Evolutionary conservation across 164 flowering plant genomes (phyloP).

Genomic region (Protea cynaroides): DNA sequence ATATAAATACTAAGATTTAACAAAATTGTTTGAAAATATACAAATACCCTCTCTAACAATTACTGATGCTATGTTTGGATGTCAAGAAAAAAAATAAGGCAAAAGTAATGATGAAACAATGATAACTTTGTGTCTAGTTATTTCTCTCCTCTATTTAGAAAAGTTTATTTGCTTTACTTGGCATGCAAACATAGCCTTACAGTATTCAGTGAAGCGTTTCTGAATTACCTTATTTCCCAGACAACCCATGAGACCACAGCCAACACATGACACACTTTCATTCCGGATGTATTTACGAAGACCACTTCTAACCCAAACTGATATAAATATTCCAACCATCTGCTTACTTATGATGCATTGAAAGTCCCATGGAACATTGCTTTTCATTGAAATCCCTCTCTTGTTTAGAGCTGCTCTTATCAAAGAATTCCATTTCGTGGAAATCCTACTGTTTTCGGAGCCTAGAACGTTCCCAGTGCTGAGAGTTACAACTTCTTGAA

Average conservation of each 20-base stretch:
- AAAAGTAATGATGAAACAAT: too few species aligned
- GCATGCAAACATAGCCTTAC: too few species aligned
- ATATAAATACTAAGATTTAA: not conserved
- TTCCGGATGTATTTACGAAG: slow-evolving; percentile 36
- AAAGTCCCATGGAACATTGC: slow-evolving; percentile 24
- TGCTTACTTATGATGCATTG: slow-evolving; percentile 58
- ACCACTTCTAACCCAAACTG: slow-evolving; percentile 57
- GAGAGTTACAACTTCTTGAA: slow-evolving; percentile 76
- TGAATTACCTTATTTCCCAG: slow-evolving; percentile 67
- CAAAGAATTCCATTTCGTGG: slow-evolving; percentile 59
- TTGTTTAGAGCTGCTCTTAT: slow-evolving; percentile 60
- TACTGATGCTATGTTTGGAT: too few species aligned
- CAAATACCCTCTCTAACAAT: too few species aligned
- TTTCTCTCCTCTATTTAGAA: too few species aligned
- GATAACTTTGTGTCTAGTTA: too few species aligned
- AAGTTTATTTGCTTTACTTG: too few species aligned
- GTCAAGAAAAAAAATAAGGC: too few species aligned
- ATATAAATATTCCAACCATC: slow-evolving; percentile 69
- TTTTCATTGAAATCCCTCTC: slow-evolving; percentile 4
- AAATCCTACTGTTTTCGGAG: slow-evolving; percentile 36
- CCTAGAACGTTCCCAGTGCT: slow-evolving; percentile 55
- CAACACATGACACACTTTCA: slow-evolving; percentile 61
- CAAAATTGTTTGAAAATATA: not conserved
- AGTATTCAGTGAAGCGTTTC: not conserved
- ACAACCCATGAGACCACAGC: slow-evolving; percentile 81